Evolutionary conservation across 768 basidiomycete species (phyloP).

Genomic region (Lactarius sp.): DNA sequence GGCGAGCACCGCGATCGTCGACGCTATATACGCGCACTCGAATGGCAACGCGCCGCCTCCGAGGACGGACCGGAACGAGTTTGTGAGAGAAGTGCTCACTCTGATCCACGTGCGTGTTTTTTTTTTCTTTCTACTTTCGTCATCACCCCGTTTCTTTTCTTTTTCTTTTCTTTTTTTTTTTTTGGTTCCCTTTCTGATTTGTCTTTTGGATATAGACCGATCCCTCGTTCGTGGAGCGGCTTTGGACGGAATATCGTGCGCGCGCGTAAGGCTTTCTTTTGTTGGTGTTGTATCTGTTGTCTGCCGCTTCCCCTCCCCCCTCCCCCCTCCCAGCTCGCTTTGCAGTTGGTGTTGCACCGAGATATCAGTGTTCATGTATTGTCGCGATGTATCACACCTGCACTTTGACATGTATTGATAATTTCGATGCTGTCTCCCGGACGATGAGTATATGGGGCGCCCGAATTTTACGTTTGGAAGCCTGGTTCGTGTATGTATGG

Average conservation of each 20-base stretch:
- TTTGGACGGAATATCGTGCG: slow-evolving; percentile 48
- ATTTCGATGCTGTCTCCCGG: not conserved
- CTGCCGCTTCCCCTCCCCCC: not conserved
- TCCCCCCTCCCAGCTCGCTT: not conserved
- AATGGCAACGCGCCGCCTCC: slow-evolving; percentile 15
- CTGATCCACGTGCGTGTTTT: slow-evolving; percentile 37
- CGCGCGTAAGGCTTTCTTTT: slow-evolving; percentile 1
- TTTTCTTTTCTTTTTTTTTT: not conserved
- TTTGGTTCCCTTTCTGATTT: not conserved
- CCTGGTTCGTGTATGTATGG: too few species aligned
- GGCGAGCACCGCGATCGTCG: slow-evolving; percentile 20
- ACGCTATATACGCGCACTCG: slow-evolving; percentile 19
- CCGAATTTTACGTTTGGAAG: not conserved
- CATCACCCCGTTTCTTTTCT: not conserved
- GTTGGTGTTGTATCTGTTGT: not conserved
- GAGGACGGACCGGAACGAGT: slow-evolving; percentile 34
- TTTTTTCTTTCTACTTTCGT: not conserved
- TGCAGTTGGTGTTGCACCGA: slow-evolving; percentile 6
- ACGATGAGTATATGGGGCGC: not conserved
- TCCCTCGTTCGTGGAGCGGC: slow-evolving; percentile 56
- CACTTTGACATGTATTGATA: slow-evolving; percentile 12
- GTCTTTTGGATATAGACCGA: slow-evolving; percentile 48
- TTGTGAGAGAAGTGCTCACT: slow-evolving; percentile 68
- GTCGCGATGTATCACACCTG: slow-evolving; percentile 20
- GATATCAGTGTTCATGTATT: slow-evolving; percentile 16